A percentile compares a stretch with the other conserved stretches of the same genome.
Evolutionary conservation across 768 basidiomycete genomes (phyloP).

Genomic region (Aureoboletus auriporus): DNA sequence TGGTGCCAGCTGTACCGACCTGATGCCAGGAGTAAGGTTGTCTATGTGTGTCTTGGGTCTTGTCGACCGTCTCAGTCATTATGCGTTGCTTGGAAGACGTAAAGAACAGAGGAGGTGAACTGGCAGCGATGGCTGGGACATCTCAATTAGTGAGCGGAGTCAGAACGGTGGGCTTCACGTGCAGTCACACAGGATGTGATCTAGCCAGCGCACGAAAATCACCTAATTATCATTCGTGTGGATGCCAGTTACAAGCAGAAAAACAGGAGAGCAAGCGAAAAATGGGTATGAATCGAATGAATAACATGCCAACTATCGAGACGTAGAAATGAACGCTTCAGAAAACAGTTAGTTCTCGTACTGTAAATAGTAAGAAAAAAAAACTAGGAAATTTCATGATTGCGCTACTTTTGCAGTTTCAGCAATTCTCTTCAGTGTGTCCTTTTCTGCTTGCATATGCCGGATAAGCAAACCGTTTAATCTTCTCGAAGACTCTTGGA

Average conservation of each 20-base stretch:
- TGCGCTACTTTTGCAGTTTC: constrained; percentile 36
- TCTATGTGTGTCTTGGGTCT: constrained; percentile 27
- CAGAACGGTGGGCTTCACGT: constrained; percentile 29
- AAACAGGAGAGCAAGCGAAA: constrained; percentile 15
- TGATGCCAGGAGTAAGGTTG: constrained; percentile 82
- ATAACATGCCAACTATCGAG: constrained; percentile 11
- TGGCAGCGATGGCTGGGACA: constrained; percentile 11
- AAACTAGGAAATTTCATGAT: constrained; percentile 13
- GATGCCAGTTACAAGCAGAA: constrained; percentile 24
- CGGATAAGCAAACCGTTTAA: constrained; percentile 78
- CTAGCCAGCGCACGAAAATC: background rate
- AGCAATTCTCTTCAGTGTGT: constrained; percentile 75
- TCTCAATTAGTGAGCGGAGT: constrained; percentile 31
- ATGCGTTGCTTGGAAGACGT: constrained; percentile 12
- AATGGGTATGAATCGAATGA: constrained; percentile 25
- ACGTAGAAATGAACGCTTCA: background rate
- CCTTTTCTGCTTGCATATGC: constrained; percentile 82
- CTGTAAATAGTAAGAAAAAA: constrained; percentile 8
- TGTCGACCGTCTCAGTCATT: constrained; percentile 20
- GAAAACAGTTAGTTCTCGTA: constrained; percentile 10
- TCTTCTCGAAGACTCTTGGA: constrained; percentile 57
- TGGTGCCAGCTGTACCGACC: constrained; percentile 39
- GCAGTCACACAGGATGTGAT: constrained; percentile 12
- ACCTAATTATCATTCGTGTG: constrained; percentile 21
- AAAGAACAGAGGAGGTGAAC: constrained; percentile 8